A percentile compares a stretch with the other conserved stretches of the same genome.
Conservation (phyloP, 2,329 filamentous ascomycete genomes). For the Diplodia scrobiculata region DNA sequence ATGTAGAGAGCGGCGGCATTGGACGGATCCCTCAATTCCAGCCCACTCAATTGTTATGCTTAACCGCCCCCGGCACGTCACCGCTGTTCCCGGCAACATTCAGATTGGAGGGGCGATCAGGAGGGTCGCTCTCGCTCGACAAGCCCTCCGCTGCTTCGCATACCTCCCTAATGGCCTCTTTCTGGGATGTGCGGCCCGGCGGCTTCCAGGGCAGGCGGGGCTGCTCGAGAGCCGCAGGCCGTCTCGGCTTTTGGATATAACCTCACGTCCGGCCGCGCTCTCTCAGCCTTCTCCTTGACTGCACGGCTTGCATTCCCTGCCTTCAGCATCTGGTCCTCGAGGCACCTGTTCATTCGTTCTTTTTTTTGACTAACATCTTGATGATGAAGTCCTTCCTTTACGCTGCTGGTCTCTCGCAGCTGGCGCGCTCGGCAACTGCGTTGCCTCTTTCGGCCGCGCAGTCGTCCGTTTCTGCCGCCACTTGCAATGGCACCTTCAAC, state of each 20-base stretch:
- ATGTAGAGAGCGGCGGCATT: background rate
- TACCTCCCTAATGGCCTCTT: background rate
- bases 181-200: conserved; percentile 25
- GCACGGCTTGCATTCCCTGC: background rate
- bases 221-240: background rate
- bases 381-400: conserved; percentile 21
- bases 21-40: conserved; percentile 3
- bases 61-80: conserved; percentile 5
- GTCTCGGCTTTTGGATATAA: conserved; percentile 9
- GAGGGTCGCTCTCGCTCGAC: background rate
- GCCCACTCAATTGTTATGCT: conserved; percentile 19
- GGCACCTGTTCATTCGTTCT: conserved; percentile 9
- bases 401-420: conserved; percentile 20
- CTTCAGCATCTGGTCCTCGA: conserved; percentile 17
- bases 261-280: background rate
- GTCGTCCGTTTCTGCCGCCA: conserved; percentile 5
- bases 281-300: background rate
- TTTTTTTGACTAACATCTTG: background rate
- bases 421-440: conserved; percentile 3
- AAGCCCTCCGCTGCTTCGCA: background rate
- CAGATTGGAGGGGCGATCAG: conserved; percentile 19
- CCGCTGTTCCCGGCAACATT: background rate
- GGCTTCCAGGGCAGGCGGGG: background rate
- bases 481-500: conserved; percentile 40
- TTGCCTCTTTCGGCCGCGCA: conserved; percentile 11